Evolutionary conservation across 257 asterid genomes (phyloP).

Genomic region (Solanum virginianum): DNA sequence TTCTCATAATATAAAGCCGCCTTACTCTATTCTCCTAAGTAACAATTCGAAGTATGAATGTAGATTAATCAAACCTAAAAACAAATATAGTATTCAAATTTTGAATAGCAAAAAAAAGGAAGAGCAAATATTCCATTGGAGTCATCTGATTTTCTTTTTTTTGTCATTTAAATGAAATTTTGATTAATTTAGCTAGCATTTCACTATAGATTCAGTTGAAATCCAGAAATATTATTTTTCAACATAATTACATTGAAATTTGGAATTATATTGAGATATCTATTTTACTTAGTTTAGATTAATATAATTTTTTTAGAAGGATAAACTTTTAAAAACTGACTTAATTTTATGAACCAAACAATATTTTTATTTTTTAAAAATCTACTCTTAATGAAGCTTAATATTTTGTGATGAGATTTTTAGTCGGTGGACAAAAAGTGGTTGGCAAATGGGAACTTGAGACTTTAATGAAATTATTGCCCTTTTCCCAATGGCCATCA

Average conservation of each 20-base stretch:
- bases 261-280: too few relatives aligned
- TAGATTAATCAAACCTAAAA: not conserved
- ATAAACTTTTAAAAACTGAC: not conserved
- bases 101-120: too few relatives aligned
- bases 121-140: not conserved
- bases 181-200: not conserved
- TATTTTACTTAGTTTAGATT: too few relatives aligned
- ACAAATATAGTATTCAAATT: not conserved
- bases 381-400: not conserved
- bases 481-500: not conserved
- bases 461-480: not conserved
- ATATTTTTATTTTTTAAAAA: not conserved
- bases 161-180: not conserved
- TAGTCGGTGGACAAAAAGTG: not conserved
- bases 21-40: too few relatives aligned
- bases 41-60: accelerated
- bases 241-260: too few relatives aligned
- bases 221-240: too few relatives aligned
- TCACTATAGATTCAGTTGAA: not conserved
- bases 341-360: not conserved
- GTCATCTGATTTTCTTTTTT: not conserved
- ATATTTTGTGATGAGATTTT: not conserved
- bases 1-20: too few relatives aligned
- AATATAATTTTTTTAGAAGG: not conserved
- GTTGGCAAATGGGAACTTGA: not conserved